These are phyloP conservation scores for Atalantia buxifolia DNA, from an alignment of 345 rosid genomes.

Conservation along the genomic window DNA sequence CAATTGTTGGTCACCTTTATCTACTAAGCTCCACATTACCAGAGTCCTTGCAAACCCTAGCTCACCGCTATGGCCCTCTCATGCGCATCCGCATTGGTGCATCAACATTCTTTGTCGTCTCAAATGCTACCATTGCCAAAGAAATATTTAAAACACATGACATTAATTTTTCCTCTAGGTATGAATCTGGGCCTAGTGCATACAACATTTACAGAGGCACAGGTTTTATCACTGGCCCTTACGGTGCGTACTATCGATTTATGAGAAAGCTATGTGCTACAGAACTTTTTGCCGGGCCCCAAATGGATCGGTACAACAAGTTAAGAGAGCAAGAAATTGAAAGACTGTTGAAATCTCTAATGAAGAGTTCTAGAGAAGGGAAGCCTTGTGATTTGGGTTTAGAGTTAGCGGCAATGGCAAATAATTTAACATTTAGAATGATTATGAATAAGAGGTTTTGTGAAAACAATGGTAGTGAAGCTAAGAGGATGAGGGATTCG, in stretches of 20 bases:
- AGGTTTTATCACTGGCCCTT: conserved; percentile 53
- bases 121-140: conserved; percentile 26
- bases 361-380: conserved; percentile 25
- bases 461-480: conserved; percentile 24
- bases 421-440: conserved; percentile 52
- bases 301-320: conserved; percentile 43
- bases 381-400: conserved; percentile 47
- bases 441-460: conserved; percentile 52
- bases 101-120: conserved; percentile 26
- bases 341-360: conserved; percentile 34
- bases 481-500: conserved; percentile 43
- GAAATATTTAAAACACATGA: conserved; percentile 53
- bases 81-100: conserved; percentile 31
- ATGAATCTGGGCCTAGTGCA: conserved; percentile 48
- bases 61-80: conserved; percentile 31
- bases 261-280: conserved; percentile 70
- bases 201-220: conserved; percentile 49
- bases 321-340: conserved; percentile 53
- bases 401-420: conserved; percentile 44
- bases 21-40: conserved; percentile 29
- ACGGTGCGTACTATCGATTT: conserved; percentile 68
- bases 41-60: conserved; percentile 24
- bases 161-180: conserved; percentile 47
- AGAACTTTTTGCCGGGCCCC: conserved; percentile 44
- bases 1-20: conserved; percentile 44